Evolutionary conservation across 345 rosid genomes (phyloP).

Genomic region (Lepidium didymum): DNA sequence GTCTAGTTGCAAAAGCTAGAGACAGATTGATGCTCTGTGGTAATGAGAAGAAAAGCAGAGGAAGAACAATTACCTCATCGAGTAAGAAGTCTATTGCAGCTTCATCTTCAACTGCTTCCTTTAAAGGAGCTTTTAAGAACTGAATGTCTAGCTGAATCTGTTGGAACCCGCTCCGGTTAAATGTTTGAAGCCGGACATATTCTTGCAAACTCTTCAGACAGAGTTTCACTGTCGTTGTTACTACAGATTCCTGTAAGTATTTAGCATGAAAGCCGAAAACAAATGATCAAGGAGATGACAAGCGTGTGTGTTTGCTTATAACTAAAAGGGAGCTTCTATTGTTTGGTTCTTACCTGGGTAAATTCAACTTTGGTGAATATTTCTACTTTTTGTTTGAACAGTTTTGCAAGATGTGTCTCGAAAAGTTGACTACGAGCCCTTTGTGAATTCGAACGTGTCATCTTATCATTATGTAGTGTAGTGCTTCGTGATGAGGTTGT

Average conservation of each 20-base stretch:
- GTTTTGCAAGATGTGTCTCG: conserved; percentile 96
- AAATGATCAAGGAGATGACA: neutral
- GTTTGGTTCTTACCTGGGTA: conserved; percentile 57
- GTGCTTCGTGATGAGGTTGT: conserved; percentile 78
- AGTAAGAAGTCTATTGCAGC: conserved; percentile 88
- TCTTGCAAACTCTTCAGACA: conserved; percentile 93
- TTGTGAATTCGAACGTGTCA: conserved; percentile 62
- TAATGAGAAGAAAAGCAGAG: neutral
- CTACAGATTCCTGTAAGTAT: conserved; percentile 74
- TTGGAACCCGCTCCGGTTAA: conserved; percentile 95
- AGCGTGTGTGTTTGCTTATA: neutral
- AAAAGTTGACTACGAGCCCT: conserved; percentile 92
- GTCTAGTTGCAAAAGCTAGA: neutral
- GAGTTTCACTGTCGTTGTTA: conserved; percentile 63
- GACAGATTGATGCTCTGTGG: neutral
- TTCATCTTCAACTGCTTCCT: conserved; percentile 73
- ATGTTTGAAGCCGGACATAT: conserved; percentile 85
- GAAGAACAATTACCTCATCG: conserved; percentile 66
- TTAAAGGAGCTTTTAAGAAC: conserved; percentile 66
- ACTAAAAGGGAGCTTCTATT: neutral
- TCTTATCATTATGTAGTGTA: conserved; percentile 71
- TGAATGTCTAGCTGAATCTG: conserved; percentile 97
- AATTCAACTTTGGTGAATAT: conserved; percentile 91
- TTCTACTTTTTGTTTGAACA: conserved; percentile 96
- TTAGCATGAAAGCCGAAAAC: neutral